Evolutionary conservation across 1,284 basidiomycete genomes (phyloP).

Genomic region (Garcileccinum viscosum): DNA sequence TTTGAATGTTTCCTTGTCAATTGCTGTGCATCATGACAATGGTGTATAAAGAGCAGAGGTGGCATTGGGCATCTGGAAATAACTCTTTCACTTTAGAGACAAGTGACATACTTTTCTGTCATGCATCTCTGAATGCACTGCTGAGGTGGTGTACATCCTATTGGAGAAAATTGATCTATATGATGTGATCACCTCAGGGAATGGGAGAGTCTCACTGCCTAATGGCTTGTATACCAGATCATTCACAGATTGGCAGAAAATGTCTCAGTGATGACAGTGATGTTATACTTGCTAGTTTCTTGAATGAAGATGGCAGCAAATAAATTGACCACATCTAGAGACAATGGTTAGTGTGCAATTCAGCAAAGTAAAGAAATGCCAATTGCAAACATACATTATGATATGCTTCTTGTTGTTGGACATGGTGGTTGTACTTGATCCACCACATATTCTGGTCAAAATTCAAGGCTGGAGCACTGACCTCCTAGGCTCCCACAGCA

Average conservation of each 20-base stretch:
- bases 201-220: slow-evolving; percentile 65
- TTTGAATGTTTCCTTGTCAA: slow-evolving; percentile 75
- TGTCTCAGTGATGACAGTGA: slow-evolving; percentile 70
- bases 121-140: slow-evolving; percentile 51
- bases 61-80: not conserved
- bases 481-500: too few species aligned
- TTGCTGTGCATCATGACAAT: slow-evolving; percentile 51
- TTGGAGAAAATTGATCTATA: not conserved
- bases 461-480: too few species aligned
- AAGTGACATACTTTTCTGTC: slow-evolving; percentile 53
- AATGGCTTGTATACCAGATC: slow-evolving; percentile 74
- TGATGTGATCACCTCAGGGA: not conserved
- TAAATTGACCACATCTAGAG: slow-evolving; percentile 68
- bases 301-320: slow-evolving; percentile 73
- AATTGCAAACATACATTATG: slow-evolving; percentile 35
- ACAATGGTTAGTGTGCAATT: not conserved
- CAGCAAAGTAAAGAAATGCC: not conserved
- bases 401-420: slow-evolving; percentile 33
- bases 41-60: too few species aligned
- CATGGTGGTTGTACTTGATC: slow-evolving; percentile 17
- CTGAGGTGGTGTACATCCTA: slow-evolving; percentile 77
- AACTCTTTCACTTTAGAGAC: too few species aligned
- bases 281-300: slow-evolving; percentile 59
- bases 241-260: slow-evolving; percentile 71
- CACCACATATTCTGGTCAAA: slow-evolving; percentile 23